Evolutionary conservation across 495 filamentous ascomycete species (phyloP).

Genomic region (Tuber indicum): DNA sequence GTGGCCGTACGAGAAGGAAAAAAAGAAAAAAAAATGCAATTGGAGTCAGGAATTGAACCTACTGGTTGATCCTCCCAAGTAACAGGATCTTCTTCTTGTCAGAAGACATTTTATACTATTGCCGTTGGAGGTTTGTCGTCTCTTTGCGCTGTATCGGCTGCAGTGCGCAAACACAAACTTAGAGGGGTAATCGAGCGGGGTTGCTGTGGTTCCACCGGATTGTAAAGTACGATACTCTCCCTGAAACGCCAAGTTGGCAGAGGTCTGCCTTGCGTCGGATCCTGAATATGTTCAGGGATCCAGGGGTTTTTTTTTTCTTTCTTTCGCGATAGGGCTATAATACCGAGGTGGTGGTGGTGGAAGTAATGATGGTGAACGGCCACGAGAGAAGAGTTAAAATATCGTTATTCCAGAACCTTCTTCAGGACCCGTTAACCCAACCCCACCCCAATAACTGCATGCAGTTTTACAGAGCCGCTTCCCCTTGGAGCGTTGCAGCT

Average conservation of each 20-base stretch:
- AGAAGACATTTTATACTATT: neutral
- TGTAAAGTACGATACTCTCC: neutral
- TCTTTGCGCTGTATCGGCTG: neutral
- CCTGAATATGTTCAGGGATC: neutral
- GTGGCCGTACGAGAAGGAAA: neutral
- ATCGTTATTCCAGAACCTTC: neutral
- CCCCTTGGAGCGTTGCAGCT: neutral
- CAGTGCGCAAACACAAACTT: neutral
- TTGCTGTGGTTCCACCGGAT: neutral
- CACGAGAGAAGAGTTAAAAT: neutral
- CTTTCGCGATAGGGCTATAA: neutral
- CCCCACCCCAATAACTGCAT: neutral
- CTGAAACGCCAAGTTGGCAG: neutral
- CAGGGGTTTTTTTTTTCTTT: neutral
- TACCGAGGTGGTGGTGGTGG: neutral
- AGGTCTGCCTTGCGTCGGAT: neutral
- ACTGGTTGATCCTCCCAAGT: slow-evolving; percentile 56
- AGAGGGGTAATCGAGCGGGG: neutral
- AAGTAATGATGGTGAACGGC: neutral
- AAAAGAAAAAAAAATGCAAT: slow-evolving; percentile 14
- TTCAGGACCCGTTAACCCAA: neutral
- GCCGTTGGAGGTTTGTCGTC: neutral
- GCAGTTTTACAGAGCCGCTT: neutral
- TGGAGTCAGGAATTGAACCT: slow-evolving; percentile 23
- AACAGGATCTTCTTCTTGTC: slow-evolving; percentile 52